Evolutionary conservation across 352 stramenopile genomes (phyloP), one percentile per base, ranked within the genome.

Genomic region (Thalassiosira oceanica): DNA sequence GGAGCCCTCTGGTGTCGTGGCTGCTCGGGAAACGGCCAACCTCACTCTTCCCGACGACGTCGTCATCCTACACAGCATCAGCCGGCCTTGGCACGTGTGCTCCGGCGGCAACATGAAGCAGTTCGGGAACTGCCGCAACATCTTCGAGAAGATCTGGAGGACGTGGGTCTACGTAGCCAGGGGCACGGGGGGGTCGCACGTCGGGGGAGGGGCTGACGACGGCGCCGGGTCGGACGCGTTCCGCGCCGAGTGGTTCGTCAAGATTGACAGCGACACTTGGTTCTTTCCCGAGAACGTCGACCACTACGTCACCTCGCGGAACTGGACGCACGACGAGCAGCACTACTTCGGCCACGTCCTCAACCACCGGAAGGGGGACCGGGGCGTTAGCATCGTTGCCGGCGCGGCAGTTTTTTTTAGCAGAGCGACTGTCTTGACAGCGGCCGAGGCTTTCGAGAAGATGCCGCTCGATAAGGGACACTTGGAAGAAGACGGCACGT

Each of bases 261-360:
- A 78, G 27, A 61, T 78, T 5, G 68, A 78, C 48, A 23, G 45
- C n/a, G 68, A 78, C 44, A 74, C 68, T 15, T 78, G 42, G 41
- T 50, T 78, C 2, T 78, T 78, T 53, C 68, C 68, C 2, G 60
- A 73, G 2, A 74, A 78, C 61, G 21, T 78, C 1, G 21, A 29
- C 28, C 43, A 33, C 33, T 78, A 70, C 45, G 54, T 74, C 1
- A 16, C 50, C 28, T 39, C n/a, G 13, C 56, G 35, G 23, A 36
- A 50, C 21, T 78, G 60, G 61, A 52, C 45, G 1, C 54, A 73
- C 55, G 20, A 61, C 33, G 53, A 78, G 21, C 68, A 74, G 23
- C 68, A 74, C 39, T 78, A 74, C 37, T 78, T 78, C 61, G 68
- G 68, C 26, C 60, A 78, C 61, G 58, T 71, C 0, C 55, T 77